Conservation (phyloP, 176 grass and related monocot genomes). For the Typha latifolia region DNA sequence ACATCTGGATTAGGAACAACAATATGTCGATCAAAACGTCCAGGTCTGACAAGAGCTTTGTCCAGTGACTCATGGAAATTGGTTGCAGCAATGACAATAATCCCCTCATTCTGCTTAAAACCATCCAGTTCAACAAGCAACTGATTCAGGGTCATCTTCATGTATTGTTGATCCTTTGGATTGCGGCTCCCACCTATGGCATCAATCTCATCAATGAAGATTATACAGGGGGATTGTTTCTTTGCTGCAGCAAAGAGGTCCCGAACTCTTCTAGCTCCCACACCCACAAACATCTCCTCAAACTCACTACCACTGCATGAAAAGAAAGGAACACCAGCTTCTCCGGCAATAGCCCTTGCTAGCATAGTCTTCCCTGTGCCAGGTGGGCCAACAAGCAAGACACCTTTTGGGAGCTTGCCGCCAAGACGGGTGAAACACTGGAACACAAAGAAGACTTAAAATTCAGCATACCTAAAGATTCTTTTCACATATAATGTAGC, state of each 20-base stretch:
- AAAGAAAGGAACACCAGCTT: slow-evolving; percentile 94
- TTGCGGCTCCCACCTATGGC: slow-evolving; percentile 89
- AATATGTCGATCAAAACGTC: slow-evolving; percentile 79
- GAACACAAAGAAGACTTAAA: slow-evolving; percentile 17
- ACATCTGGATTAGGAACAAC: slow-evolving; percentile 97
- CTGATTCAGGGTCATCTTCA: slow-evolving; percentile 98
- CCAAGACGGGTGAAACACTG: slow-evolving; percentile 91
- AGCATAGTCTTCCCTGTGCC: slow-evolving; percentile 97
- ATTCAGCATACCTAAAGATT: too few species aligned
- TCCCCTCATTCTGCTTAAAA: slow-evolving; percentile 95
- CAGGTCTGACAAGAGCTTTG: slow-evolving; percentile 91
- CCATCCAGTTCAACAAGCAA: slow-evolving; percentile 93
- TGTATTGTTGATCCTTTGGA: slow-evolving; percentile 90
- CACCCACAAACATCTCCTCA: slow-evolving; percentile 98
- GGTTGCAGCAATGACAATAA: slow-evolving; percentile 90
- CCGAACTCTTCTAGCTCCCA: slow-evolving; percentile 77
- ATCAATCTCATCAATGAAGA: slow-evolving; percentile 98
- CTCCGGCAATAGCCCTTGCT: slow-evolving; percentile 91
- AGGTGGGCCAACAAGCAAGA: slow-evolving; percentile 86
- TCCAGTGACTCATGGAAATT: slow-evolving; percentile 87
- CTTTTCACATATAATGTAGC: too few species aligned
- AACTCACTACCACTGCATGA: slow-evolving; percentile 92
- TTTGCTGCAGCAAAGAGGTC: slow-evolving; percentile 87
- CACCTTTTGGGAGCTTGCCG: slow-evolving; percentile 97
- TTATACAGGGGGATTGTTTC: slow-evolving; percentile 83